phyloP scores from a whole-genome alignment of 768 basidiomycete genomes.

The Xerocomus brunneocitrinus region DNA sequence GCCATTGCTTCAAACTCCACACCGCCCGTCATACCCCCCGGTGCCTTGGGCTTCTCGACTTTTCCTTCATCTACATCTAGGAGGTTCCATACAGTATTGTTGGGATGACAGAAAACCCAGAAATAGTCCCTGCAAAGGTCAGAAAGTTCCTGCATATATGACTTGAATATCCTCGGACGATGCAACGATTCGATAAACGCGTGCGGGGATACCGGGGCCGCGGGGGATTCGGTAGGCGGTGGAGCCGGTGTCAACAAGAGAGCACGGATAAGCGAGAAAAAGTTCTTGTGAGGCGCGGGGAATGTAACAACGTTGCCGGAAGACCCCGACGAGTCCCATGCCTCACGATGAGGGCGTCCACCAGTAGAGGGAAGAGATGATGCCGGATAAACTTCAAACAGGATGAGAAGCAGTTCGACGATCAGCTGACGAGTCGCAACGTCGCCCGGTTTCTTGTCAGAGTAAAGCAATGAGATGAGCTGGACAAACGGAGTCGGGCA shows the following conservation, averaged over 20 bases:
- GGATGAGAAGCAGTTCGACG: constrained; percentile 75
- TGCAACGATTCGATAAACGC: constrained; percentile 76
- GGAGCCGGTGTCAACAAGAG: constrained; percentile 72
- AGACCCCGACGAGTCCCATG: constrained; percentile 50
- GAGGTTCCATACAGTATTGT: constrained; percentile 87
- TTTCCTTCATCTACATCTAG: constrained; percentile 76
- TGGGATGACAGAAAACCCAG: constrained; percentile 96
- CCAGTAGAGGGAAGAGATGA: constrained; percentile 58
- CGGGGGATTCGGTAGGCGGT: constrained; percentile 57
- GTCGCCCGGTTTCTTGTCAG: constrained; percentile 98
- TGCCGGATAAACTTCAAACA: constrained; percentile 86
- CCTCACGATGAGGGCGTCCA: constrained; percentile 39
- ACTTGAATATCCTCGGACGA: constrained; percentile 69
- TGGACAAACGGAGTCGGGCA: constrained; percentile 87
- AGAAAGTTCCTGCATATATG: constrained; percentile 76
- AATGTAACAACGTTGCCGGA: constrained; percentile 56
- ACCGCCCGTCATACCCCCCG: constrained; percentile 97
- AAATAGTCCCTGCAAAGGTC: constrained; percentile 93
- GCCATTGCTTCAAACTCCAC: constrained; percentile 97
- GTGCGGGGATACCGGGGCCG: constrained; percentile 62
- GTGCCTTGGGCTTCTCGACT: constrained; percentile 88
- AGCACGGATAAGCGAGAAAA: constrained; percentile 71
- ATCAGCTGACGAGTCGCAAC: constrained; percentile 87
- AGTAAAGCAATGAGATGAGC: constrained; percentile 80
- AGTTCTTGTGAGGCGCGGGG: constrained; percentile 65